phyloP scores from a whole-genome alignment of 805 yeast species.

The Candida patagonica region DNA sequence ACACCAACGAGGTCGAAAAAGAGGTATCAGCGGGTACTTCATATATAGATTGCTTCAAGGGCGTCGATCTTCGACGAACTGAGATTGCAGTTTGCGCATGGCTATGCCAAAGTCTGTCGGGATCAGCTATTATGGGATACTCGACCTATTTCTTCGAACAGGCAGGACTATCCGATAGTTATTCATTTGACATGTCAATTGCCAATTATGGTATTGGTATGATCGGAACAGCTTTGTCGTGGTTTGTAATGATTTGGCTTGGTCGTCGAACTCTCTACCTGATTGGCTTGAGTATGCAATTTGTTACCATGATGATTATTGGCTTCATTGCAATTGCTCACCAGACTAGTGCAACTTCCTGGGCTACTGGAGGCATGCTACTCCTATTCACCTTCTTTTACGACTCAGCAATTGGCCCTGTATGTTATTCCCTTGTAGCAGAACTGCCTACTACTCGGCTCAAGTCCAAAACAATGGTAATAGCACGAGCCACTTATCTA shows the following conservation, averaged over 20 bases:
- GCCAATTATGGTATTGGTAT: slow-evolving; percentile 37
- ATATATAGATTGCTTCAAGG: slow-evolving; percentile 11
- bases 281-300: slow-evolving; percentile 31
- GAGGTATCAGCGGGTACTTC: slow-evolving; percentile 9
- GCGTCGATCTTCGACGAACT: slow-evolving; percentile 12
- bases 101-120: slow-evolving; percentile 23
- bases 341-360: slow-evolving; percentile 16
- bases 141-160: slow-evolving; percentile 45
- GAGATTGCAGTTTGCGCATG: no score
- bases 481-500: slow-evolving; percentile 29
- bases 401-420: slow-evolving; percentile 37
- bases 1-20: slow-evolving; percentile 30
- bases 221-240: slow-evolving; percentile 31
- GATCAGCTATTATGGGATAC: slow-evolving; percentile 21
- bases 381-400: slow-evolving; percentile 35
- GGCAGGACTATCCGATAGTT: slow-evolving; percentile 27
- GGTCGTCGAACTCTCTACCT: slow-evolving; percentile 20
- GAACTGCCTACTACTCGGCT: slow-evolving; percentile 36
- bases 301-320: slow-evolving; percentile 33
- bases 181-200: no score
- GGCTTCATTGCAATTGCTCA: slow-evolving; percentile 34
- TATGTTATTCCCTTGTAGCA: slow-evolving; percentile 32
- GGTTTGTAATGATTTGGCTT: slow-evolving; percentile 17
- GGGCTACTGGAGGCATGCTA: slow-evolving; percentile 35
- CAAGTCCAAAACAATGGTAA: slow-evolving; percentile 34